Percentiles rank a stretch among this genome's conserved stretches.
These are phyloP conservation scores for Plasmodium reichenowi DNA, from an alignment of 169 alveolate genomes.

Conservation along the genomic window DNA sequence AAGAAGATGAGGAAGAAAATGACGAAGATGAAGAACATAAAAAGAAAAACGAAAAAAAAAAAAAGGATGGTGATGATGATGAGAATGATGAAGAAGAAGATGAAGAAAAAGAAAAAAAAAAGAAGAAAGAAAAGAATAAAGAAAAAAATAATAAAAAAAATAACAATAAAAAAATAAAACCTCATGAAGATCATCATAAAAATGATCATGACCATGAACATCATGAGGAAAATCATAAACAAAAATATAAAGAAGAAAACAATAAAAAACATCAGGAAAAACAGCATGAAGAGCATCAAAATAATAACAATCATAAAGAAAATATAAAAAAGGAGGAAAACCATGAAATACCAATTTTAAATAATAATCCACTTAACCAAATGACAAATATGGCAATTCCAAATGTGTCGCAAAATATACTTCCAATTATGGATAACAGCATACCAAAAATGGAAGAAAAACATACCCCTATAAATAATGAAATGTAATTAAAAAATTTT, in stretches of 20 bases:
- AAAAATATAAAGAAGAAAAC: background rate
- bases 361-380: background rate
- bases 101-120: slow-evolving; percentile 8
- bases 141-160: slow-evolving; percentile 1
- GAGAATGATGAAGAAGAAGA: slow-evolving; percentile 15
- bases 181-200: background rate
- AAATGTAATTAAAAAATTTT: slow-evolving; percentile 17
- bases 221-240: background rate
- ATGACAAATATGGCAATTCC: background rate
- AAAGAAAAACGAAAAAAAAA: slow-evolving; percentile 15
- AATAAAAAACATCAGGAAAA: background rate
- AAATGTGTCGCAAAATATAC: slow-evolving; percentile 16
- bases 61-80: slow-evolving; percentile 11
- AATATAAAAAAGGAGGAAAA: background rate
- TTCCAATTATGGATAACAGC: slow-evolving; percentile 3
- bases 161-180: background rate
- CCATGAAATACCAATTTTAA: background rate
- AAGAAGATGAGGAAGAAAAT: slow-evolving; percentile 23
- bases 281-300: too few species aligned
- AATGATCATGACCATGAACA: background rate
- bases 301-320: background rate
- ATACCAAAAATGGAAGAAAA: slow-evolving; percentile 15
- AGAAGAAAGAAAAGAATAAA: slow-evolving; percentile 5
- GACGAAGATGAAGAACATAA: background rate
- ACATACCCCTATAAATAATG: background rate